These are phyloP conservation scores for Saururus chinensis DNA, from an alignment of 164 flowering plant species.

Conservation along the genomic window DNA sequence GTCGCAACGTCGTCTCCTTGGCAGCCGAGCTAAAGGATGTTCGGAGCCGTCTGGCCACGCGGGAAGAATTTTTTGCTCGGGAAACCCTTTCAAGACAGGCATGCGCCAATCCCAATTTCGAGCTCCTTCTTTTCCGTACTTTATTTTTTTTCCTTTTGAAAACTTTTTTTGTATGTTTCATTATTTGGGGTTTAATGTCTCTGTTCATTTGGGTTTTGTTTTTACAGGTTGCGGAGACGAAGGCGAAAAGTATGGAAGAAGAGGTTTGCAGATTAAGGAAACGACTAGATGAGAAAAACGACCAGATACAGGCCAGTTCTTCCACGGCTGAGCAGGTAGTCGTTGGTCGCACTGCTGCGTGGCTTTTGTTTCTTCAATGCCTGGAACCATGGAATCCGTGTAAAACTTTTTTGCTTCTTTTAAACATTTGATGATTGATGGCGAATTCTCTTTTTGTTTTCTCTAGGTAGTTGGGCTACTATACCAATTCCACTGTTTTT, in stretches of 20 bases:
- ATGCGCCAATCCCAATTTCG: not conserved
- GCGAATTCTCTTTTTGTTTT: no score
- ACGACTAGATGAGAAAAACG: constrained; percentile 62
- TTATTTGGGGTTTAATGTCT: not conserved
- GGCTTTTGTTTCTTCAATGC: not conserved
- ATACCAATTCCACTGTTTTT: no score
- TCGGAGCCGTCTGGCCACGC: constrained; percentile 53
- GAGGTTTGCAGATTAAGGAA: constrained; percentile 48
- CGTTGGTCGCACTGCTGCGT: not conserved
- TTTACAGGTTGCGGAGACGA: constrained; percentile 10
- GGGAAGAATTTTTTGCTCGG: constrained; percentile 53
- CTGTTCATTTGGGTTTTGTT: not conserved
- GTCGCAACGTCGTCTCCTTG: constrained; percentile 62
- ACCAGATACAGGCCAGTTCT: constrained; percentile 45
- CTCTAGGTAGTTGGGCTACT: no score
- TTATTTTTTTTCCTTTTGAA: not conserved
- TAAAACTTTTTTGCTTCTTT: no score
- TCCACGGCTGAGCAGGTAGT: constrained; percentile 53
- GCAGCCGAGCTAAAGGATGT: constrained; percentile 89
- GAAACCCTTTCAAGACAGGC: constrained; percentile 79
- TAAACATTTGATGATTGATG: no score
- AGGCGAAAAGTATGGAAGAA: constrained; percentile 59
- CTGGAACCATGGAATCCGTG: not conserved
- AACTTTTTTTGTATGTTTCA: not conserved
- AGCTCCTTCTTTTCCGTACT: not conserved